These are phyloP conservation scores for Boletus subcaerulescens DNA, from an alignment of 768 basidiomycete genomes.

Conservation along the genomic window DNA sequence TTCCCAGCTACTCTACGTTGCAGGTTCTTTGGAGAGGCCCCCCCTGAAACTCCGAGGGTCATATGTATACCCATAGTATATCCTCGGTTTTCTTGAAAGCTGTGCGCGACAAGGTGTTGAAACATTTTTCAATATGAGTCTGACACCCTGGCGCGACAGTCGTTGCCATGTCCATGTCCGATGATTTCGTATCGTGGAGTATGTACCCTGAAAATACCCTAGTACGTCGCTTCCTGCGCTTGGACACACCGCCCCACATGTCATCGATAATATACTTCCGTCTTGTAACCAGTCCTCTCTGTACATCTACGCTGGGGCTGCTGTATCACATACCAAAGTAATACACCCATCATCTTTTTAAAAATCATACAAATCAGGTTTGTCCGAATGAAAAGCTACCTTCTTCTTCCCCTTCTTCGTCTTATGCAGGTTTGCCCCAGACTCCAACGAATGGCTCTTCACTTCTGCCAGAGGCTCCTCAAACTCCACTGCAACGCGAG, in stretches of 20 bases:
- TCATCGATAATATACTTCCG: background rate
- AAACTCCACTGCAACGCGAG: slow-evolving; percentile 44
- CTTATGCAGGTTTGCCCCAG: slow-evolving; percentile 17
- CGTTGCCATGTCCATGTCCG: slow-evolving; percentile 13
- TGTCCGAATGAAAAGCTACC: slow-evolving; percentile 66
- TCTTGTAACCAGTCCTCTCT: background rate
- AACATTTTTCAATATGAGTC: slow-evolving; percentile 4
- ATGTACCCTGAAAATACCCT: background rate
- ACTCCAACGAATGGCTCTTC: background rate
- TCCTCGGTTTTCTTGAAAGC: slow-evolving; percentile 17
- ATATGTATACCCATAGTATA: slow-evolving; percentile 4
- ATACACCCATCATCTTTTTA: slow-evolving; percentile 32
- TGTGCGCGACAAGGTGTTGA: slow-evolving; percentile 17
- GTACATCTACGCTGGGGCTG: too few relatives aligned
- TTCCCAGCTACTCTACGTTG: background rate
- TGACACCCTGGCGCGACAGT: background rate
- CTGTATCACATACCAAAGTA: too few relatives aligned
- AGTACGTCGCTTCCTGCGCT: background rate
- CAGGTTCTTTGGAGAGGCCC: background rate
- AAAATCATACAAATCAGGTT: slow-evolving; percentile 73
- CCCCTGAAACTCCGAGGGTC: background rate
- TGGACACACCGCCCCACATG: background rate
- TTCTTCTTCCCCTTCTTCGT: slow-evolving; percentile 57
- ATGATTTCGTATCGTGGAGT: slow-evolving; percentile 1
- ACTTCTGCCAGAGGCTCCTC: slow-evolving; percentile 30